Conservation (phyloP, 2,329 filamentous ascomycete species). For the Dactylellina drechsleri region DNA sequence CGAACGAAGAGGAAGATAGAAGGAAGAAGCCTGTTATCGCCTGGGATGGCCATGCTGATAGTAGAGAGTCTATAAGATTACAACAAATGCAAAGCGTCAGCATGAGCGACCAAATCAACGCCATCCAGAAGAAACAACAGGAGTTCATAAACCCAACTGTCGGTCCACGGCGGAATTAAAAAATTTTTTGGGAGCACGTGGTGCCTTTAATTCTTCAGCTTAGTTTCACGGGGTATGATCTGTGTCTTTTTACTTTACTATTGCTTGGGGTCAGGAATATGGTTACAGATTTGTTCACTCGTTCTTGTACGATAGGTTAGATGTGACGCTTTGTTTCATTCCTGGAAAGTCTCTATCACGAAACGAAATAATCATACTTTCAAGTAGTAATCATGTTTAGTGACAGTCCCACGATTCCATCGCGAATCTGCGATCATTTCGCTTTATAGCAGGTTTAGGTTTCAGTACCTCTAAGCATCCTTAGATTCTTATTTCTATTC, state of each 20-base stretch:
- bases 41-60: slow-evolving; percentile 74
- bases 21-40: slow-evolving; percentile 72
- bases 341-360: slow-evolving; percentile 6
- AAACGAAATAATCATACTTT: slow-evolving; percentile 28
- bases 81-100: slow-evolving; percentile 75
- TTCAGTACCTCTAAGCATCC: too few species aligned
- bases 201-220: slow-evolving; percentile 11
- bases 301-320: slow-evolving; percentile 48
- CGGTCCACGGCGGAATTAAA: slow-evolving; percentile 56
- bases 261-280: neutral
- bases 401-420: neutral
- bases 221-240: slow-evolving; percentile 17
- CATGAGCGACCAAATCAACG: slow-evolving; percentile 84
- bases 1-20: slow-evolving; percentile 70
- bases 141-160: slow-evolving; percentile 58
- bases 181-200: neutral
- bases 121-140: slow-evolving; percentile 70
- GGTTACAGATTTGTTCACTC: slow-evolving; percentile 26
- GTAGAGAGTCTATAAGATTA: slow-evolving; percentile 67
- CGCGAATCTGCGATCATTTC: neutral
- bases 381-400: neutral
- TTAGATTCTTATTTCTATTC: too few species aligned
- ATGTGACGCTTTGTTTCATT: slow-evolving; percentile 27
- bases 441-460: neutral
- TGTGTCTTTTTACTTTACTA: slow-evolving; percentile 20